phyloP scores from a whole-genome alignment of 495 filamentous ascomycete genomes.

The Penicillium crystallinum region DNA sequence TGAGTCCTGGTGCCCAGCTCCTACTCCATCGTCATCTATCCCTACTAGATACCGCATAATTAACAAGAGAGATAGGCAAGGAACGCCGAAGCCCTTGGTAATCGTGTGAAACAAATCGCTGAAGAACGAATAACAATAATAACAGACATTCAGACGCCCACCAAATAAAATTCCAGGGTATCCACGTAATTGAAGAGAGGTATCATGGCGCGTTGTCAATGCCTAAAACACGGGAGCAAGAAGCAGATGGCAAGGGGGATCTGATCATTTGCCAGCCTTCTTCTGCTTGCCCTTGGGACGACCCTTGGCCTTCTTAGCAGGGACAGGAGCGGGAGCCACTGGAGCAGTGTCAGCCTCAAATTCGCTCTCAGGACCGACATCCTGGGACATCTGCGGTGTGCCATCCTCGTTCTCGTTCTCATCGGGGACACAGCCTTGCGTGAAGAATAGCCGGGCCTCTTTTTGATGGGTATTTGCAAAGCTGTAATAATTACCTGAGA shows the following conservation, averaged over 20 bases:
- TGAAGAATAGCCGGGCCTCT: constrained; percentile 75
- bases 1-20: not conserved
- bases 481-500: constrained; percentile 74
- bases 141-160: constrained; percentile 8
- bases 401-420: constrained; percentile 22
- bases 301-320: constrained; percentile 25
- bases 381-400: constrained; percentile 21
- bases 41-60: constrained; percentile 9
- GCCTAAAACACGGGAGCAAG: constrained; percentile 4
- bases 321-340: constrained; percentile 6
- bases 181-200: constrained; percentile 10
- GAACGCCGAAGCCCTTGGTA: constrained; percentile 19
- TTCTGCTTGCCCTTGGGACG: constrained; percentile 41
- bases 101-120: constrained; percentile 25
- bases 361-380: constrained; percentile 24
- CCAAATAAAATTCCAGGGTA: not conserved
- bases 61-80: constrained; percentile 5
- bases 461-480: constrained; percentile 67
- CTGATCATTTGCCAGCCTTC: constrained; percentile 24
- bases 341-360: constrained; percentile 17
- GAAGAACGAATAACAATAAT: constrained; percentile 13
- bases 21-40: constrained; percentile 7
- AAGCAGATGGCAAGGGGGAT: not conserved
- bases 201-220: constrained; percentile 20
- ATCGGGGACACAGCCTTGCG: constrained; percentile 62